Evolutionary conservation across 78 protist species (phyloP), one percentile per base, ranked within the genome.

Genomic region (Polysphondylium violaceum): DNA sequence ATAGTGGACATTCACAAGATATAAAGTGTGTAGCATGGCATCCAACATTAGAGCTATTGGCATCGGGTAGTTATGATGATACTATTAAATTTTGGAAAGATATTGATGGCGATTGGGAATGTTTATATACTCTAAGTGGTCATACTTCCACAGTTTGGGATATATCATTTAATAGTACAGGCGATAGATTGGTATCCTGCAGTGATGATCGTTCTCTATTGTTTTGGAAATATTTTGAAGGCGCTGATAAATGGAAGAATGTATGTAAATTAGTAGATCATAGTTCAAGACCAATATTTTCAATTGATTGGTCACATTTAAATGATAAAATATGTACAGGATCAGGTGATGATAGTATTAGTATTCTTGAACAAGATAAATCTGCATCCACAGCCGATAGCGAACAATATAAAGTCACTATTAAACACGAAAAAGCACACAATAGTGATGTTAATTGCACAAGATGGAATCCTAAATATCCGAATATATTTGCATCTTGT

Each of bases 121-220:
- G 95, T 74, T 14, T 55, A 33, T 64, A 90, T 16, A 93, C 97
- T n/a, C 83, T 98, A 60, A 3, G 25, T 14, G 99, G 92, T 17
- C 99, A 98, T 78, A 31, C 9, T 25, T 97, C 98, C 12, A 97
- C 99, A 6, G 97, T 98, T 17, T 98, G 99, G 99, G 85, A 60
- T 53, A 40, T 93, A 31, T 47, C 88, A 40, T 97, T 97, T 76
- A 58, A 94, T n/a, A 27, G 21, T 31, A 44, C n/a, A n/a, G 97
- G 97, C n/a, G 29, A 27, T 36, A 19, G 64, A 7, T 71, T 94
- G 23, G 93, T 83, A n/a, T 83, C 91, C 5, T 58, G 58, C 55
- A 74, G 53, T 36, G 72, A 68, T 9, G 77, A 73, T 55, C 19
- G 17, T 27, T 17, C 43, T 72, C 89, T 55, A 5, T n/a, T 35